These are phyloP conservation scores for Phaeosphaeria sp. DNA, from an alignment of 2,329 filamentous ascomycete species.

Conservation along the genomic window DNA sequence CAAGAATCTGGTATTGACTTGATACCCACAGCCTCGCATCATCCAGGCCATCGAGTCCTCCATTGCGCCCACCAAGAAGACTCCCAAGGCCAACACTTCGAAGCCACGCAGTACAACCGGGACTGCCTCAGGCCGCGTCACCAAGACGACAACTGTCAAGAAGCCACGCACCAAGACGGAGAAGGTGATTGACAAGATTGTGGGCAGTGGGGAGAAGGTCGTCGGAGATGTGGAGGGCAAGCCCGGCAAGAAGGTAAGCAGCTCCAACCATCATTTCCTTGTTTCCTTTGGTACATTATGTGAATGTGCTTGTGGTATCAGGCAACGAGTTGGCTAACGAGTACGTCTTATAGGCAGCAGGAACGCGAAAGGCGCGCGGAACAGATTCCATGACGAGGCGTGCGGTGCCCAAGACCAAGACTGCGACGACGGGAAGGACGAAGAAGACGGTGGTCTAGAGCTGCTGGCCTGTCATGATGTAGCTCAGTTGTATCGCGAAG, in stretches of 20 bases:
- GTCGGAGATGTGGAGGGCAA: slow-evolving; percentile 30
- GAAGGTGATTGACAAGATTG: slow-evolving; percentile 35
- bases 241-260: slow-evolving; percentile 38
- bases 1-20: slow-evolving; percentile 8
- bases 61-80: slow-evolving; percentile 50
- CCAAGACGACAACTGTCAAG: slow-evolving; percentile 27
- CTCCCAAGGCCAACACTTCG: slow-evolving; percentile 47
- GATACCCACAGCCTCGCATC: slow-evolving; percentile 59
- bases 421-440: neutral
- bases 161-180: slow-evolving; percentile 35
- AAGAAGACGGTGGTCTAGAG: slow-evolving; percentile 1
- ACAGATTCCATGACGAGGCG: slow-evolving; percentile 15
- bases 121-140: slow-evolving; percentile 8
- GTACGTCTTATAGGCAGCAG: neutral
- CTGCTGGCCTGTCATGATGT: neutral
- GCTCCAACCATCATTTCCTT: neutral
- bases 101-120: slow-evolving; percentile 41
- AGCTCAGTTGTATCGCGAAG: neutral
- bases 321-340: neutral
- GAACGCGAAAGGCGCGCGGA: slow-evolving; percentile 15
- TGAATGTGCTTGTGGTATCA: too few species aligned
- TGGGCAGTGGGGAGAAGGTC: slow-evolving; percentile 30
- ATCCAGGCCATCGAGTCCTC: slow-evolving; percentile 58
- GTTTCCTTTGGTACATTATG: too few species aligned
- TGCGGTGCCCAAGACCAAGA: slow-evolving; percentile 8